Base-by-base conservation (phyloP, 2,329 filamentous ascomycete species). In the Ceratocystis destructans region DNA sequence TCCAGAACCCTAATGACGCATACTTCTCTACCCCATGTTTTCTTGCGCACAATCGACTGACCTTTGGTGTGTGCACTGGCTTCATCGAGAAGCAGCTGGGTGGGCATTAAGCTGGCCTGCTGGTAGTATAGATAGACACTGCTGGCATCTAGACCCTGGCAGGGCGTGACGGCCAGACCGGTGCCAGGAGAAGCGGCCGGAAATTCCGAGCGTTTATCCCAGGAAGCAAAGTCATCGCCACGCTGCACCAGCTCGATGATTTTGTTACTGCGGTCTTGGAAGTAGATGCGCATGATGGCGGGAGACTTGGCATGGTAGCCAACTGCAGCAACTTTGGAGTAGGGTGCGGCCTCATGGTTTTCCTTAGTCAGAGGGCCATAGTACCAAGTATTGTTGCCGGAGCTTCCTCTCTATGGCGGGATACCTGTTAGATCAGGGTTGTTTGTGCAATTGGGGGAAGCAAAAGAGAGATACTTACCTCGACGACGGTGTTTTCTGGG, bases 301-400 rank as follows among this genome's bases (percentile, higher is more conserved):
- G 66, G 66, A 17, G 61, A 48, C 48, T 63, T 57, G 37, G 63
- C 66, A n/a, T 68, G 66, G 61, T 68, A 68, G 48, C 66, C 66
- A 44, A 68, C 66, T n/a, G 64, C 66, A 41, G 66, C 66, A 12
- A 68, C 50, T 33, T 68, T 68, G 37, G 66, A 68, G 59, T 68
- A 68, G 15, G 61, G 66, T 5, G 66, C 66, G 28, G 64, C 61
- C 46, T 65, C 41, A 33, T 63, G 44, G 28, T 66, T 65, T 28
- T 50, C 48, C 44, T 68, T 66, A 17, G 64, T 68, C 15, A 68
- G 59, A 3, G 66, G 64, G 7, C 66, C 66, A 25, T 65, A 65
- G 66, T 68, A 68, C 66, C 66, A 68, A 28, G 66, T 68, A 7
- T 61, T 53, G 31, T 65, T 68, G n/a, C 66, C 66, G 17, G 66